Base-by-base conservation (phyloP, 129 eudicot species). In the Dittrichia graveolens region DNA sequence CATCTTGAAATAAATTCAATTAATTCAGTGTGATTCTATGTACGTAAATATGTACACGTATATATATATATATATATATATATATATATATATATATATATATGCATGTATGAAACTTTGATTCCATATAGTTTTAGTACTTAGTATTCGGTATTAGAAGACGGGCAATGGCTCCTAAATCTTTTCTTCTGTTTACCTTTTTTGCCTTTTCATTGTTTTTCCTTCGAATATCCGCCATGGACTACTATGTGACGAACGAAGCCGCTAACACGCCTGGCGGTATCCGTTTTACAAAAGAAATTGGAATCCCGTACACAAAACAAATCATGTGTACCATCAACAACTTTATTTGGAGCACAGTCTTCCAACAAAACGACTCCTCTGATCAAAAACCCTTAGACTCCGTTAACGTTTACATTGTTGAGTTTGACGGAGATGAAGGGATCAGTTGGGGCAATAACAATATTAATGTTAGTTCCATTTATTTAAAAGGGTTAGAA, bases 331-430 rank as follows among this genome's bases (percentile, higher is more conserved):
- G 48, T 4, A 40, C 34, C 0, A 70, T 41, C 31, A 69, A 24
- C 43, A 1, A 78, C 24, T 70, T 49, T 72, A 61, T 78, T 46
- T 69, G 75, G 65, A 34, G 37, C 13, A 55, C 48, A 7, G 3
- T 77, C 75, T 49, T 77, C 69, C 54, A 69, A 58, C 69, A 77
- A 68, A 57, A 59, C 41, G 19, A 3, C 10, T 45, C 69, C 3
- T 4, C 42, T 0, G 74, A 76, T 34, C 61, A 19, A 64, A 75
- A 64, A 8, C 66, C 35, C 7, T 11, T 62, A 19, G 71, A 74
- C 4, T 0, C 2, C 0, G 35, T 50, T 0, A 3, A 19, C 7
- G 10, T 55, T 14, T 75, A 41, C 58, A 54, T 75, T 8, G 54
- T 13, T 4, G 66, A 65, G 8, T 62, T 65, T 10, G 15, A 75